Conservation (phyloP, 2,329 filamentous ascomycete genomes). For the Coniochaeta prunicola region DNA sequence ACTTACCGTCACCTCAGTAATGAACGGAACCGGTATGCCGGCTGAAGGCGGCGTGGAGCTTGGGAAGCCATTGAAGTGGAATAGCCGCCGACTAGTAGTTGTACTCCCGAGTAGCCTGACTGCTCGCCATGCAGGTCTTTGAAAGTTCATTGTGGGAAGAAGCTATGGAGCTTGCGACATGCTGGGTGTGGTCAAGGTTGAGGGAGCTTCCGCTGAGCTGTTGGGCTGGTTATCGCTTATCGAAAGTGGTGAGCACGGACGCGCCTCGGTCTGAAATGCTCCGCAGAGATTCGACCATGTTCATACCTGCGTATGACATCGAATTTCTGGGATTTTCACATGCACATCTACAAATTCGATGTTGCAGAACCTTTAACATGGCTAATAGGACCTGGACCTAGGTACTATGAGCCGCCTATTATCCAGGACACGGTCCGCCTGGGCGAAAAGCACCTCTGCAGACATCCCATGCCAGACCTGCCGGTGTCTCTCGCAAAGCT, state of each 20-base stretch:
- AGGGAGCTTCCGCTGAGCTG: slow-evolving; percentile 1
- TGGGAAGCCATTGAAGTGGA: slow-evolving; percentile 27
- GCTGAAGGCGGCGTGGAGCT: slow-evolving; percentile 18
- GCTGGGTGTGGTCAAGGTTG: not conserved
- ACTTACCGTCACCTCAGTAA: slow-evolving; percentile 46
- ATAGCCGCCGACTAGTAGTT: slow-evolving; percentile 32
- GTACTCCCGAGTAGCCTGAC: slow-evolving; percentile 25
- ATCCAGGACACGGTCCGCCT: not conserved
- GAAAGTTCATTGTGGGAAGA: slow-evolving; percentile 25
- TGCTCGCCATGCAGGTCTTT: slow-evolving; percentile 23
- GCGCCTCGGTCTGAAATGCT: not conserved
- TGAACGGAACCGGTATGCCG: slow-evolving; percentile 52
- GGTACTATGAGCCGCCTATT: not conserved
- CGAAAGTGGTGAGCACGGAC: not conserved
- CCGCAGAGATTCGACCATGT: not conserved
- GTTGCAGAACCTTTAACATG: not conserved
- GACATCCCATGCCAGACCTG: not conserved
- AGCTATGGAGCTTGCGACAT: not conserved
- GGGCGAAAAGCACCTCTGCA: not conserved
- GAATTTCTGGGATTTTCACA: not conserved
- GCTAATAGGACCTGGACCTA: not conserved
- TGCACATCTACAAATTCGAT: not conserved
- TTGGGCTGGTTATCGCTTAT: not conserved
- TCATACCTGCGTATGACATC: not conserved
- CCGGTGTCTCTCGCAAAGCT: not conserved